phyloP scores from a whole-genome alignment of 1,284 basidiomycete genomes.

The Ustilago curta region DNA sequence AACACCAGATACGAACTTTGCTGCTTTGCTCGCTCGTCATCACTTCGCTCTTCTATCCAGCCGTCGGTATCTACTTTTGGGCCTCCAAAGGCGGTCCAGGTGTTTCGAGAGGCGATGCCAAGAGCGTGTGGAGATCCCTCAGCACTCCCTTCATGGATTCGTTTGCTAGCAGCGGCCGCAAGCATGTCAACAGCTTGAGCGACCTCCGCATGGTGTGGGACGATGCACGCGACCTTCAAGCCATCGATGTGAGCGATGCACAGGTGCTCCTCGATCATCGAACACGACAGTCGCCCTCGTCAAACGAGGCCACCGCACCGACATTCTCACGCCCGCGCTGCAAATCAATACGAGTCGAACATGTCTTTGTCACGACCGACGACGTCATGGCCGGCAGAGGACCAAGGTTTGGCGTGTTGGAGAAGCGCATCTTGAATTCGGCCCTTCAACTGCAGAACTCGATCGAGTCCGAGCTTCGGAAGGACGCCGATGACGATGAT shows the following conservation, averaged over 20 bases:
- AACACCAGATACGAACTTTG: slow-evolving; percentile 89
- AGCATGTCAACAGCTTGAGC: slow-evolving; percentile 61
- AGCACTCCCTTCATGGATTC: slow-evolving; percentile 64
- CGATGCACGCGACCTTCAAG: slow-evolving; percentile 60
- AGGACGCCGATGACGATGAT: neutral
- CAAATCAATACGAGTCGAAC: slow-evolving; percentile 55
- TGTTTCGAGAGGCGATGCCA: slow-evolving; percentile 58
- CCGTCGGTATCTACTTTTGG: slow-evolving; percentile 67
- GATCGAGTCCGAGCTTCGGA: slow-evolving; percentile 42
- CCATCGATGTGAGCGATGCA: slow-evolving; percentile 54
- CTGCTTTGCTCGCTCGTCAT: slow-evolving; percentile 93
- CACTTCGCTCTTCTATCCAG: slow-evolving; percentile 84
- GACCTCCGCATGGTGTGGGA: slow-evolving; percentile 68
- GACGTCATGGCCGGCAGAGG: slow-evolving; percentile 60
- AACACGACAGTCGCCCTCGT: slow-evolving; percentile 6
- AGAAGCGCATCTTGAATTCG: slow-evolving; percentile 58
- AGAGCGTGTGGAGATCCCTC: slow-evolving; percentile 62
- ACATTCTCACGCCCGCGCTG: slow-evolving; percentile 40
- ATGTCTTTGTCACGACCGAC: slow-evolving; percentile 66
- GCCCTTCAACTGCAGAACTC: slow-evolving; percentile 57
- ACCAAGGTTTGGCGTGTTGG: slow-evolving; percentile 58
- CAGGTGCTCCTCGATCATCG: slow-evolving; percentile 29
- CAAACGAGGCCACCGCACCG: neutral
- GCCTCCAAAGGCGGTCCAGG: slow-evolving; percentile 64
- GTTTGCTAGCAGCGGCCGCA: slow-evolving; percentile 57